A percentile compares a stretch with the other conserved stretches of the same genome.
Conservation (phyloP, 1,284 basidiomycete genomes). For the Malassezia sp. region DNA sequence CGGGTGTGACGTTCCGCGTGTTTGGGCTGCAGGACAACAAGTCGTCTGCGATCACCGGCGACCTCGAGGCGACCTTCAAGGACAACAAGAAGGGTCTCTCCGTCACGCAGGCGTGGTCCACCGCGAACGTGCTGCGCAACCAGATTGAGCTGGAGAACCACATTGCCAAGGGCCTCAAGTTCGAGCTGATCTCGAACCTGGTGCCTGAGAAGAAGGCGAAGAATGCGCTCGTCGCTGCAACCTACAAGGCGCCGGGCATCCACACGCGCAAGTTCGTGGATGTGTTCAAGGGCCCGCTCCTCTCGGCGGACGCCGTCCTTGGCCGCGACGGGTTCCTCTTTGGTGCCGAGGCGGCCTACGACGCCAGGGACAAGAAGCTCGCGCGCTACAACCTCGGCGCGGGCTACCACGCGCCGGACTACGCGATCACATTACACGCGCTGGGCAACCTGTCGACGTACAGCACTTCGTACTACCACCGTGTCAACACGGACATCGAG, state of each 20-base stretch:
- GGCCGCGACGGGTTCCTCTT: conserved; percentile 95
- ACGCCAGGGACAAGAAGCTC: conserved; percentile 83
- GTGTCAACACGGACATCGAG: conserved; percentile 84
- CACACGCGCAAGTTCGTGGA: conserved; percentile 87
- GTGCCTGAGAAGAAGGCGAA: conserved; percentile 61
- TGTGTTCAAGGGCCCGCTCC: conserved; percentile 93
- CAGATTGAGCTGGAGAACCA: conserved; percentile 94
- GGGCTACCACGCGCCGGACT: conserved; percentile 92
- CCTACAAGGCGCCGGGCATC: conserved; percentile 92
- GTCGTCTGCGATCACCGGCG: conserved; percentile 42
- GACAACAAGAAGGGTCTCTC: conserved; percentile 45
- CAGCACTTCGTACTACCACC: conserved; percentile 97
- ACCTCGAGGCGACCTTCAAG: conserved; percentile 46
- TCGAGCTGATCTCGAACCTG: conserved; percentile 76
- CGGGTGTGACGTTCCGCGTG: conserved; percentile 49
- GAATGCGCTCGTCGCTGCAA: conserved; percentile 65
- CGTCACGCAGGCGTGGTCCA: conserved; percentile 63
- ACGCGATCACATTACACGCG: conserved; percentile 87
- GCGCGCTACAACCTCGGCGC: conserved; percentile 82
- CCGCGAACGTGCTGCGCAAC: conserved; percentile 69
- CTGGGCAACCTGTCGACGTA: conserved; percentile 89
- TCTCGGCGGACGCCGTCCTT: conserved; percentile 77
- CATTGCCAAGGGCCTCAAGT: conserved; percentile 88
- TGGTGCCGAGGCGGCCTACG: conserved; percentile 92
- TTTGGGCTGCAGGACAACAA: conserved; percentile 45